Evolutionary conservation across 176 grass and related monocot genomes (phyloP).

Genomic region (Musa acuminata): DNA sequence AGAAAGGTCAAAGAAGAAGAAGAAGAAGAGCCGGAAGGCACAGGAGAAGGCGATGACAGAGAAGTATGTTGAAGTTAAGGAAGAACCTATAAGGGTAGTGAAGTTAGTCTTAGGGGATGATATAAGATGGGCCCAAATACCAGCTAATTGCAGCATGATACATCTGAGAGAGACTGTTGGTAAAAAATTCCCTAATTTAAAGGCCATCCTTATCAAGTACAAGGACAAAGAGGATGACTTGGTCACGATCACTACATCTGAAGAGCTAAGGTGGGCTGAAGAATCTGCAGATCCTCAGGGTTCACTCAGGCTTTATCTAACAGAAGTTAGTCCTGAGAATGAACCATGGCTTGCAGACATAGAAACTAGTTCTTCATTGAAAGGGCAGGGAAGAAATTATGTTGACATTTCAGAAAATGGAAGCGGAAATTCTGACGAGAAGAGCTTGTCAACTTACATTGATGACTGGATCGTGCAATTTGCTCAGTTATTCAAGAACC

Average conservation of each 20-base stretch:
- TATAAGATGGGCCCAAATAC: constrained; percentile 86
- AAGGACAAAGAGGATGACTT: constrained; percentile 92
- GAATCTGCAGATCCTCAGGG: constrained; percentile 46
- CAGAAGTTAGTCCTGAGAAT: constrained; percentile 60
- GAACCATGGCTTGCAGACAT: constrained; percentile 43
- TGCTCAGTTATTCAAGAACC: constrained; percentile 71
- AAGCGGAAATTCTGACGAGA: constrained; percentile 29
- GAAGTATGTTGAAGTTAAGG: constrained; percentile 20
- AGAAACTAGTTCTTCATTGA: constrained; percentile 27
- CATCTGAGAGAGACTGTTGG: constrained; percentile 58
- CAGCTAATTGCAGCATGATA: constrained; percentile 46
- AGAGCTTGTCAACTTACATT: constrained; percentile 16
- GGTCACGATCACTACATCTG: constrained; percentile 75
- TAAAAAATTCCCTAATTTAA: constrained; percentile 68
- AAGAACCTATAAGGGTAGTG: constrained; percentile 43
- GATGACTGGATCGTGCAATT: constrained; percentile 85
- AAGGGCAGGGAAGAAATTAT: constrained; percentile 29
- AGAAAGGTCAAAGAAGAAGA: constrained; percentile 64
- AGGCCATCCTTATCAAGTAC: constrained; percentile 75
- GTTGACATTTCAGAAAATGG: constrained; percentile 33
- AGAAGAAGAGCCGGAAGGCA: constrained; percentile 17
- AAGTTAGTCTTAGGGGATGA: constrained; percentile 93
- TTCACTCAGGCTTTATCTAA: constrained; percentile 60
- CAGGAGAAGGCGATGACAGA: not conserved
- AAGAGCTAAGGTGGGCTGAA: constrained; percentile 81